Percentiles rank a stretch among this genome's conserved stretches.
phyloP scores from a whole-genome alignment of 2,329 filamentous ascomycete species.

The Trichophaea hybrida region DNA sequence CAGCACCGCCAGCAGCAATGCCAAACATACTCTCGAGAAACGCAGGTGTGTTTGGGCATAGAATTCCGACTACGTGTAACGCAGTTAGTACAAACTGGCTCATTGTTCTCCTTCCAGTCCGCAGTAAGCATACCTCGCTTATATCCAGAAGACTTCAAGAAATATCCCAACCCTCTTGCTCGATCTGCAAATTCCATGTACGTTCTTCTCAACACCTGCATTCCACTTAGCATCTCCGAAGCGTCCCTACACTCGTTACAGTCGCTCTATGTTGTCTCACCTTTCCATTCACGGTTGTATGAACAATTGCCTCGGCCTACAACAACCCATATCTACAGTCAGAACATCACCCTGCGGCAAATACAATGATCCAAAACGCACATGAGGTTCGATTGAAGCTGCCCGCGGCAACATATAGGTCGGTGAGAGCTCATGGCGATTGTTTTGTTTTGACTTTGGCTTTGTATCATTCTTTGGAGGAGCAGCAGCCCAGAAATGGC shows the following conservation, averaged over 20 bases:
- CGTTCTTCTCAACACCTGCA: conserved; percentile 46
- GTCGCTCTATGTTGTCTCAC: conserved; percentile 28
- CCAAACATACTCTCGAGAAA: conserved; percentile 86
- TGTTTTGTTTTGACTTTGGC: conserved; percentile 45
- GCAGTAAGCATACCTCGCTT: conserved; percentile 36
- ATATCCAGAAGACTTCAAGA: conserved; percentile 56
- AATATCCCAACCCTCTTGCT: conserved; percentile 77
- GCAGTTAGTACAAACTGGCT: too few relatives aligned
- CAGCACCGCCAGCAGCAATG: conserved; percentile 61
- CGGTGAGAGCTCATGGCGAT: conserved; percentile 55
- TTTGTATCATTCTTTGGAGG: conserved; percentile 29
- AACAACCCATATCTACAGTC: conserved; percentile 27
- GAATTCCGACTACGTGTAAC: conserved; percentile 51
- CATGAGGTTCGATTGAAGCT: conserved; percentile 71
- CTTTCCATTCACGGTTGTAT: conserved; percentile 64
- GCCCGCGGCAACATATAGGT: conserved; percentile 78
- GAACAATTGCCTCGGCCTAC: conserved; percentile 61
- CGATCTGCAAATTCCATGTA: conserved; percentile 77
- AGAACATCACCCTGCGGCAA: conserved; percentile 13
- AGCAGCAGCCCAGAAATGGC: conserved; percentile 35
- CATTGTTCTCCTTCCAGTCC: too few relatives aligned
- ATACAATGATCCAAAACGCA: conserved; percentile 25
- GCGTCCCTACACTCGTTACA: too few relatives aligned
- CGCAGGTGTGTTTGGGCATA: conserved; percentile 84
- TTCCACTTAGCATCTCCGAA: too few relatives aligned